Conservation (phyloP, 1,284 basidiomycete species). For the Moesziomyces antarcticus region DNA sequence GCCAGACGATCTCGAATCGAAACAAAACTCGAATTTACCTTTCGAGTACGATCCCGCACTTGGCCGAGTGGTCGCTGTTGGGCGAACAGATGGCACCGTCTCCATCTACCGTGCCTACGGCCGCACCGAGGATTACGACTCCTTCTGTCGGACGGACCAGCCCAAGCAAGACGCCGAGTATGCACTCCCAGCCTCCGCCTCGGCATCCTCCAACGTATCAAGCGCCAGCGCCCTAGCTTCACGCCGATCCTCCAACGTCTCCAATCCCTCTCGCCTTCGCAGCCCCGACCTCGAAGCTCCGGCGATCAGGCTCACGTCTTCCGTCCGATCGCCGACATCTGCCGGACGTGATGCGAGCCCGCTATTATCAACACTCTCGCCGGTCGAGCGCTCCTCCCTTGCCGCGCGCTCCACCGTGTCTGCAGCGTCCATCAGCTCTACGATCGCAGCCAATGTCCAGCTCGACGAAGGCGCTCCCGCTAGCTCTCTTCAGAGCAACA, state of each 20-base stretch:
- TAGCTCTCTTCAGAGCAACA: slow-evolving; percentile 26
- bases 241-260: slow-evolving; percentile 24
- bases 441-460: slow-evolving; percentile 36
- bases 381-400: slow-evolving; percentile 21
- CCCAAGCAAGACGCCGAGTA: slow-evolving; percentile 7
- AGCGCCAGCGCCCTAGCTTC: slow-evolving; percentile 12
- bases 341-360: slow-evolving; percentile 28
- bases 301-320: slow-evolving; percentile 25
- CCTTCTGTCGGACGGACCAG: background rate
- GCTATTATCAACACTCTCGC: slow-evolving; percentile 13
- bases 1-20: background rate
- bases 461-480: slow-evolving; percentile 32
- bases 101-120: slow-evolving; percentile 35
- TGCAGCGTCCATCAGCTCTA: slow-evolving; percentile 26
- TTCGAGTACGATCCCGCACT: slow-evolving; percentile 28
- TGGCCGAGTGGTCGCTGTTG: slow-evolving; percentile 29
- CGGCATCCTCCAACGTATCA: slow-evolving; percentile 26
- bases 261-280: slow-evolving; percentile 22
- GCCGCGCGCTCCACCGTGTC: slow-evolving; percentile 35
- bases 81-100: slow-evolving; percentile 34
- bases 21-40: background rate
- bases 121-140: slow-evolving; percentile 28
- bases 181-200: slow-evolving; percentile 20
- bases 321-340: slow-evolving; percentile 10
- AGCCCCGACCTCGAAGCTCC: slow-evolving; percentile 25